Percentiles rank a stretch among this genome's conserved stretches.
Conservation (phyloP, 1,284 basidiomycete species). For the Ceratobasidium sp. region DNA sequence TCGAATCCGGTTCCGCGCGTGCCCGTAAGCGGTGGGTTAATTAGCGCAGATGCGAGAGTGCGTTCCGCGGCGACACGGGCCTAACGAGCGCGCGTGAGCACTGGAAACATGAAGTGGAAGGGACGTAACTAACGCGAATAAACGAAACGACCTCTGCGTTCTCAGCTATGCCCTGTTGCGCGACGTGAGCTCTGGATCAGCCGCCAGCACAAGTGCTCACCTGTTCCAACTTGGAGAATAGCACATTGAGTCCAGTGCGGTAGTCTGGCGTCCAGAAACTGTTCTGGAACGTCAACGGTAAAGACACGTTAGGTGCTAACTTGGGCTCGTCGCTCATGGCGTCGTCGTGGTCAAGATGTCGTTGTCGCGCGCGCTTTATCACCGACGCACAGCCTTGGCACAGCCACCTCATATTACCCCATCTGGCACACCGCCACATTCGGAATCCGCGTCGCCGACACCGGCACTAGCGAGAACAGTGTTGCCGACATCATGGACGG, state of each 20-base stretch:
- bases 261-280: slow-evolving; percentile 95
- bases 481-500: not conserved
- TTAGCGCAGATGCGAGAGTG: slow-evolving; percentile 70
- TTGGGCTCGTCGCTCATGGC: slow-evolving; percentile 48
- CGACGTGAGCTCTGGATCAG: slow-evolving; percentile 50
- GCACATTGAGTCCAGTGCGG: slow-evolving; percentile 80
- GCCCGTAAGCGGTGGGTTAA: slow-evolving; percentile 66
- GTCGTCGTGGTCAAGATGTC: slow-evolving; percentile 27
- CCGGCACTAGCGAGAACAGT: not conserved
- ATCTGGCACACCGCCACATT: not conserved
- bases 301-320: slow-evolving; percentile 83
- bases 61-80: slow-evolving; percentile 75
- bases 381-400: slow-evolving; percentile 36
- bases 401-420: slow-evolving; percentile 31
- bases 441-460: not conserved
- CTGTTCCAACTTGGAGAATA: slow-evolving; percentile 84
- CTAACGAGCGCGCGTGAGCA: slow-evolving; percentile 57
- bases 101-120: slow-evolving; percentile 19
- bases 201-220: slow-evolving; percentile 58
- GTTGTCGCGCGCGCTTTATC: slow-evolving; percentile 22
- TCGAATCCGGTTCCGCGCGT: slow-evolving; percentile 73
- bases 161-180: slow-evolving; percentile 75
- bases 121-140: slow-evolving; percentile 73
- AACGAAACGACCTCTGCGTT: slow-evolving; percentile 85
- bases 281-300: slow-evolving; percentile 87